These are phyloP conservation scores for Backusella australiensis DNA, from an alignment of 192 early-diverging fungal species.

Conservation along the genomic window DNA sequence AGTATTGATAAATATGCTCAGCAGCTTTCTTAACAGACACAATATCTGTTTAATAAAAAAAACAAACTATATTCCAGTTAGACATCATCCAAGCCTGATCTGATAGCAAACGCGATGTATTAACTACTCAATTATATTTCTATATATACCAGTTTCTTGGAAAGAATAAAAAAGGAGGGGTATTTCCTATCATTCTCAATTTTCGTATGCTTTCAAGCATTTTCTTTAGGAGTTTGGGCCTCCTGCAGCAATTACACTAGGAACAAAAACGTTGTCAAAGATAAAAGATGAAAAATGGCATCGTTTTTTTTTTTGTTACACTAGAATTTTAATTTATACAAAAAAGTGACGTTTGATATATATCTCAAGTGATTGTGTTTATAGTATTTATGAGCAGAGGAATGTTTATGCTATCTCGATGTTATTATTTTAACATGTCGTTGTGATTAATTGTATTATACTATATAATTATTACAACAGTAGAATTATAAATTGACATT, in stretches of 20 bases:
- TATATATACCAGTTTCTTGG: not conserved
- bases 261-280: not conserved
- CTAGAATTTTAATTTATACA: not conserved
- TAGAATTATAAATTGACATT: not conserved
- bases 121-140: not conserved
- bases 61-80: not conserved
- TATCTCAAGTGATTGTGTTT: not conserved
- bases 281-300: not conserved
- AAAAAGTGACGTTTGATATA: not conserved
- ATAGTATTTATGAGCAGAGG: not conserved
- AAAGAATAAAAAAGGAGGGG: not conserved
- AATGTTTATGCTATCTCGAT: not conserved
- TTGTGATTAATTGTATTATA: not conserved
- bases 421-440: not conserved
- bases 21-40: too few species aligned
- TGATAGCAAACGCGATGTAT: not conserved
- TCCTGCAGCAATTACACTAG: not conserved
- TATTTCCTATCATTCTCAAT: not conserved
- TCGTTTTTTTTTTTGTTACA: not conserved
- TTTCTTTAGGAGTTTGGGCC: not conserved
- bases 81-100: not conserved
- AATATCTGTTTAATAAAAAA: not conserved
- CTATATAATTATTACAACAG: not conserved
- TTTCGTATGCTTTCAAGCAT: not conserved
- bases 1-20: not conserved